Base-by-base conservation (phyloP, 305 asterid species). In the Fraxinus sp. region DNA sequence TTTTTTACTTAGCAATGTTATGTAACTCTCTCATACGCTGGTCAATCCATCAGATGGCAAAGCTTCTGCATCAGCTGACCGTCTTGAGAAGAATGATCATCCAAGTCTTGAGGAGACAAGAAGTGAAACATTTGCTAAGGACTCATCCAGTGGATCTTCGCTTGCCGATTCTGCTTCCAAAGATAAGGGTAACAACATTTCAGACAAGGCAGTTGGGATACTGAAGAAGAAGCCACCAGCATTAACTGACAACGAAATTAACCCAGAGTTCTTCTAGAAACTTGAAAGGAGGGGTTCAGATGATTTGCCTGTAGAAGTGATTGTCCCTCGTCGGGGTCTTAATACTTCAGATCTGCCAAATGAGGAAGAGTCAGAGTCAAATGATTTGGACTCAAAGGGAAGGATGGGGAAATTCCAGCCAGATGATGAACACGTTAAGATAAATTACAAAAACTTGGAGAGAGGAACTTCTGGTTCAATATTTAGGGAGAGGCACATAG, bases 261-360 rank as follows among this genome's bases (percentile, higher is more conserved):
- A 97, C 90, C 98, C 97, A 0, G 97, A 97, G 88, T 97, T 97
- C 87, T 97, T 97, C 89, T 98, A 95, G 88, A 97, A 93, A 75
- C 95, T 97, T 74, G 98, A 92, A 90, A 93, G 91, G 81, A 92
- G 97, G 84, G 92, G 86, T 85, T 86, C 99, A 28, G 97, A 59
- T 85, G 98, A 94, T 88, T 89, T 93, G 83, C 94, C 98, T 82
- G 99, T 97, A 26, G 99, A 97, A 90, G 99, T 95, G 86, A 93
- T 92, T 83, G 94, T 95, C 82, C 94, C 98, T 78, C 98, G 97
- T 64, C 88, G 95, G 77, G 87, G 90, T 85, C 87, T 84, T 85
- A 92, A 90, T 83, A 82, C 94, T 86, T 87, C 95, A 28, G 87
- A 85, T 81, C 79, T 85, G 32, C 92, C 87, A 87, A 87, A 83